phyloP scores from a whole-genome alignment of 345 rosid genomes.

The Cochlearia excelsa region DNA sequence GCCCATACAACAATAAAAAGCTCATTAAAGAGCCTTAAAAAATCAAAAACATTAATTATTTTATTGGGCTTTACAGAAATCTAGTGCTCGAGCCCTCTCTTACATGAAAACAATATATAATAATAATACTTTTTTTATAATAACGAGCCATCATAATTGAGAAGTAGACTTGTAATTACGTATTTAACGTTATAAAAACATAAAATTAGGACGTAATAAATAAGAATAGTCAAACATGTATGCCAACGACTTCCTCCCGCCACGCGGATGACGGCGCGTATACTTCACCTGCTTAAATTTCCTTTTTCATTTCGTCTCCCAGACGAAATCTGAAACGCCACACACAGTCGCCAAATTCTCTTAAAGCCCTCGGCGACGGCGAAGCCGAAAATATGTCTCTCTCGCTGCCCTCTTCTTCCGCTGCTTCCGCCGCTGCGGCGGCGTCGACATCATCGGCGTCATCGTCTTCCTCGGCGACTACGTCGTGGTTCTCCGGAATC shows the following conservation, averaged over 20 bases:
- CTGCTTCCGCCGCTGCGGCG: constrained; percentile 19
- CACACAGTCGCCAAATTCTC: constrained; percentile 21
- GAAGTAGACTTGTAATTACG: constrained; percentile 8
- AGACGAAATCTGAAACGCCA: constrained; percentile 30
- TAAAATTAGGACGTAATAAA: constrained; percentile 9
- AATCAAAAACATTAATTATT: too few species aligned
- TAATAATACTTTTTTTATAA: too few species aligned
- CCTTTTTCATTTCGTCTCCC: neutral
- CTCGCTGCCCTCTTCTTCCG: constrained; percentile 32
- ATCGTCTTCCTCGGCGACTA: constrained; percentile 33
- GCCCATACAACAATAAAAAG: too few species aligned
- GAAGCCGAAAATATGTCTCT: constrained; percentile 33
- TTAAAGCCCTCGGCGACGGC: neutral
- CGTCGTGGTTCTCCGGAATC: constrained; percentile 72
- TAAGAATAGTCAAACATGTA: constrained; percentile 13
- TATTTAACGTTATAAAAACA: constrained; percentile 17
- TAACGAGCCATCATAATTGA: constrained; percentile 16
- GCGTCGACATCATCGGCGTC: constrained; percentile 27
- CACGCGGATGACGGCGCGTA: constrained; percentile 38
- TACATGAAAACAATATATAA: too few species aligned
- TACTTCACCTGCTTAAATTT: neutral
- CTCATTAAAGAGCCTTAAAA: too few species aligned
- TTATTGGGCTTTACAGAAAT: too few species aligned
- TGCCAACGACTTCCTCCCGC: constrained; percentile 25
- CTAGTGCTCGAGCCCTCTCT: too few species aligned